Base-by-base conservation (phyloP, 2,329 filamentous ascomycete species). In the Knufia fluminis region DNA sequence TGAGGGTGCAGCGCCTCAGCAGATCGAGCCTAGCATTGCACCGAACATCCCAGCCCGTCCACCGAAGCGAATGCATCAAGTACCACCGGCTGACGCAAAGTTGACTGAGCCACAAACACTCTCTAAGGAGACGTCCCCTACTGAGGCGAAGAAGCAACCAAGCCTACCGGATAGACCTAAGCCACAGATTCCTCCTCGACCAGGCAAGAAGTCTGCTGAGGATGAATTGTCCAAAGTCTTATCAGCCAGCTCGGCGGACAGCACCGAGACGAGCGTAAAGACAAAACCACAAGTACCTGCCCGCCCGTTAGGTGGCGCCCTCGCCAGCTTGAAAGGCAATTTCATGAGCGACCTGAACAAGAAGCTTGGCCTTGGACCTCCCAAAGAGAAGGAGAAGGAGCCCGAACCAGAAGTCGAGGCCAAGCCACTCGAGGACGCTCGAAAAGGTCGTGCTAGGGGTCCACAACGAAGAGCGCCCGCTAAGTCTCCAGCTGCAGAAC, bases 321-420 rank as follows among this genome's bases (percentile, higher is more conserved):
- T 98, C 64, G 88, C 90, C 14, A 85, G 87, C 20, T 72, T 98
- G 26, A 89, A 94, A 67, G 86, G 86, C 32, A 88, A 86, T 2
- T 97, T 98, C 66, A 81, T 98, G 76, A 89, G 82, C 39, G 91
- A 97, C 62, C 72, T 98, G 36, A 95, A 97, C 67, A 90, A 88
- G 60, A 85, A 89, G 43, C 73, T 98, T 23, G 83, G 88, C 62
- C 70, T 94, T 31, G 92, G 92, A 1, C 91, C 90, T n/a, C 84
- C 86, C 57, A 83, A 86, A 61, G 83, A 90, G 56, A 69, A 73
- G 12, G 74, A 81, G 46, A 75, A 80, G 50, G 77, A 78, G 41
- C 67, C 70, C 26, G 68, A 68, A 1, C 74, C 75, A 26, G 74
- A 78, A 52, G 79, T 78, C 52, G 81, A 89, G 61, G 87, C 88